Evolutionary conservation across 1,284 basidiomycete species (phyloP), one percentile per base, ranked within the genome.

Genomic region (Coniophora puteana): DNA sequence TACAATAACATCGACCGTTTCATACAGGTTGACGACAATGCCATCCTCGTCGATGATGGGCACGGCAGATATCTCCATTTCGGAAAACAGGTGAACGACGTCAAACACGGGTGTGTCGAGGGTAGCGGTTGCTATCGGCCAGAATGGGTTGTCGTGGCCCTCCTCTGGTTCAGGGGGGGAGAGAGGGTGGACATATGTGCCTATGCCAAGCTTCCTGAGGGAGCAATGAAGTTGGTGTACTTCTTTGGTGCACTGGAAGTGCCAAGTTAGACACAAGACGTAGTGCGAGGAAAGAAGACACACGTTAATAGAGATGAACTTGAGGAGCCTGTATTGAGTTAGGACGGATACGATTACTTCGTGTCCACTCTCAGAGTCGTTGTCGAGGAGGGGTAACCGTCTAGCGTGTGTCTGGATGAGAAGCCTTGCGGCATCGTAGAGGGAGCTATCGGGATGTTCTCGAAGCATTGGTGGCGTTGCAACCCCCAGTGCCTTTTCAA

Each of bases 1-100:
- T 64, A 95, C 93, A 50, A 99, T 96, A 37, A 99, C 95, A 68
- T 99, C 96, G 16, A 99, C 96, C 2, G 95, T 97, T 66, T 99
- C 96, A 63, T 99, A 99, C 32, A 99, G 66, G 61, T 99, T 95
- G 44, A 99, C 80, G 24, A 99, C 96, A 43, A 94, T 80, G 8
- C 95, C 96, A 4, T 93, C 79, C 43, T 90, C 83, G 57, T 97
- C 91, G 17, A 99, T 75, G 56, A 99, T 97, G 4, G 96, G 96
- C 8, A 99, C 95, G 3, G 95, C 94, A 17, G 92, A 95, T 52
- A 99, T 97, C 12, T 93, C 89, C 25, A 86, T 78, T 62, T 95
- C 91, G 1, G 92, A 96, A 61, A 99, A 99, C 87, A 97, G 93
- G 62, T 99, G 96, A 1, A 99, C 96, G 37, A 99, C 91, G 57